These are phyloP conservation scores for Rosa chinensis DNA, from an alignment of 306 rosid species.

Conservation along the genomic window DNA sequence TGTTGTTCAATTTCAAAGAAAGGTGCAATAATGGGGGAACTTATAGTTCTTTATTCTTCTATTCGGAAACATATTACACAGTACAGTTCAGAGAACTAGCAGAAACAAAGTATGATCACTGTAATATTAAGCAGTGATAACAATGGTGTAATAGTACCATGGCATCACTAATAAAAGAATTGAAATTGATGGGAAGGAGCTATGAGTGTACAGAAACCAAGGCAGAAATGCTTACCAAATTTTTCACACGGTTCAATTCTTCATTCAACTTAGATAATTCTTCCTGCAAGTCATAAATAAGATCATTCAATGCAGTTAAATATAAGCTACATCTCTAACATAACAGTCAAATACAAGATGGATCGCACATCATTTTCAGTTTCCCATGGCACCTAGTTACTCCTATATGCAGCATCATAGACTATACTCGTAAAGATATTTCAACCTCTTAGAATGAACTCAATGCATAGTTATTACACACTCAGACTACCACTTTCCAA, in stretches of 20 bases:
- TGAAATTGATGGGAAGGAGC: not conserved
- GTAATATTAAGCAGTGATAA: not conserved
- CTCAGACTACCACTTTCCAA: not conserved
- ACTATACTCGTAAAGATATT: not conserved
- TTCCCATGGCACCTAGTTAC: not conserved
- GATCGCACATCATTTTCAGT: not conserved
- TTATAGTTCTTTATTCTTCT: not conserved
- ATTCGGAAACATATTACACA: not conserved
- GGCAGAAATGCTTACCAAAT: constrained; percentile 54
- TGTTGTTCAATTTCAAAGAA: not conserved
- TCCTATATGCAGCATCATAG: not conserved
- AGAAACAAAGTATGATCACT: not conserved
- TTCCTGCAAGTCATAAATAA: constrained; percentile 52
- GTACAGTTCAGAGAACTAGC: not conserved
- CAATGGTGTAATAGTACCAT: not conserved
- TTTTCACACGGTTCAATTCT: constrained; percentile 46
- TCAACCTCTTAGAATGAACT: not conserved
- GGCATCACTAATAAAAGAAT: not conserved
- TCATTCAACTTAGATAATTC: constrained; percentile 55
- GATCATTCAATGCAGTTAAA: constrained; percentile 15
- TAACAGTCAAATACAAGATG: not conserved
- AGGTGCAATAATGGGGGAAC: not conserved
- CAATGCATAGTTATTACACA: not conserved
- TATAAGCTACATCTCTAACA: not conserved
- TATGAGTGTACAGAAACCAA: not conserved